These are phyloP conservation scores for Lablab purpureus DNA, from an alignment of 306 rosid genomes.

Conservation along the genomic window DNA sequence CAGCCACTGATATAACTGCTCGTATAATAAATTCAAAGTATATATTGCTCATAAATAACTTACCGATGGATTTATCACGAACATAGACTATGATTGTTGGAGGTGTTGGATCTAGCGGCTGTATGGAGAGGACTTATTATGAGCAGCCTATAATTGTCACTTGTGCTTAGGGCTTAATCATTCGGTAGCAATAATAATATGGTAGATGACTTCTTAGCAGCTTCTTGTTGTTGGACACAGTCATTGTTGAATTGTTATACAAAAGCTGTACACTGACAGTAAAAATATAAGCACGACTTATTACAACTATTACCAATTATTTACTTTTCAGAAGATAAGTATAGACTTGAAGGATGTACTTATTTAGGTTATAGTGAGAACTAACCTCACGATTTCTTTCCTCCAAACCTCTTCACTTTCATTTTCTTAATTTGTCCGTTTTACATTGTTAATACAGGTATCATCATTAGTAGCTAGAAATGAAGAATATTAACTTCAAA, in stretches of 20 bases:
- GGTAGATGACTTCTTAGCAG: slow-evolving; percentile 21
- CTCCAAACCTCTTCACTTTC: no score
- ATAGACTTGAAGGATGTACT: neutral
- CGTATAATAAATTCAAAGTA: neutral
- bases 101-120: slow-evolving; percentile 31
- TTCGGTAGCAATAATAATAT: slow-evolving; percentile 32
- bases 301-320: neutral
- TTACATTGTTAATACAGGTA: no score
- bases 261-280: neutral
- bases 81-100: neutral
- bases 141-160: slow-evolving; percentile 40
- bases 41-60: slow-evolving; percentile 6
- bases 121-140: slow-evolving; percentile 30
- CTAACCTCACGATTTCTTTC: no score
- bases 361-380: no score
- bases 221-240: slow-evolving; percentile 24
- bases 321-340: neutral
- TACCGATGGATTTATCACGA: neutral
- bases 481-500: no score
- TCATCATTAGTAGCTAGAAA: no score
- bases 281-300: neutral
- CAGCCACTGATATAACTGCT: no score
- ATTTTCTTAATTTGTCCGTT: no score
- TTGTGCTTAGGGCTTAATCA: slow-evolving; percentile 43
- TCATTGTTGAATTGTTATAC: slow-evolving; percentile 23